Conservation (phyloP, 495 filamentous ascomycete genomes). For the Umbilicaria muhlenbergii region DNA sequence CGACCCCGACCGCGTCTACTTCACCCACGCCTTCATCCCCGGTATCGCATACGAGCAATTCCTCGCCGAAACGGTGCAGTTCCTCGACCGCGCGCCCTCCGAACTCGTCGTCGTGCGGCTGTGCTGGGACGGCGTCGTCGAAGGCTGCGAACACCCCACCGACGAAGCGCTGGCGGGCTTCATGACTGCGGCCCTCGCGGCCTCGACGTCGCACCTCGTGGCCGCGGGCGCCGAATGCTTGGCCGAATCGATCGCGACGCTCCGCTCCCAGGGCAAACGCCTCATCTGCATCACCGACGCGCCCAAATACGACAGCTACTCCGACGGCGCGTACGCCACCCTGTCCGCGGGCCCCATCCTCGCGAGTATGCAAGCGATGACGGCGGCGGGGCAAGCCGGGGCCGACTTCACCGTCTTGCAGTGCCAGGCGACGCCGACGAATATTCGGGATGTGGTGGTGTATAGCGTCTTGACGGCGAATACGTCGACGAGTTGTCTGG, state of each 20-base stretch:
- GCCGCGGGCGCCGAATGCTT: slow-evolving; percentile 1
- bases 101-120: slow-evolving; percentile 37
- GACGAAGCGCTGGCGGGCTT: slow-evolving; percentile 27
- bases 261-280: slow-evolving; percentile 27
- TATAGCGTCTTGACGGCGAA: slow-evolving; percentile 29
- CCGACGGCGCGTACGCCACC: slow-evolving; percentile 34
- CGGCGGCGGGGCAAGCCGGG: slow-evolving; percentile 18
- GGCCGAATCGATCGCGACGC: slow-evolving; percentile 19
- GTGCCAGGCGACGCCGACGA: slow-evolving; percentile 38
- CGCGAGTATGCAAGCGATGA: slow-evolving; percentile 23
- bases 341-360: slow-evolving; percentile 30
- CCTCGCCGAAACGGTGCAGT: slow-evolving; percentile 25
- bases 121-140: slow-evolving; percentile 36
- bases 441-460: slow-evolving; percentile 29
- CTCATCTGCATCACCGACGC: slow-evolving; percentile 29
- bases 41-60: slow-evolving; percentile 36
- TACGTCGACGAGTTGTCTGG: slow-evolving; percentile 8
- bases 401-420: slow-evolving; percentile 33
- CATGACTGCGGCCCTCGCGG: slow-evolving; percentile 16
- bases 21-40: slow-evolving; percentile 37
- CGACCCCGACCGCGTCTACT: slow-evolving; percentile 32
- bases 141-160: slow-evolving; percentile 26
- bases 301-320: slow-evolving; percentile 33
- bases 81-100: slow-evolving; percentile 25
- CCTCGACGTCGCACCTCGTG: neutral